phyloP scores from a whole-genome alignment of 2,329 filamentous ascomycete genomes.

The Purpureocillium lavendulum region DNA sequence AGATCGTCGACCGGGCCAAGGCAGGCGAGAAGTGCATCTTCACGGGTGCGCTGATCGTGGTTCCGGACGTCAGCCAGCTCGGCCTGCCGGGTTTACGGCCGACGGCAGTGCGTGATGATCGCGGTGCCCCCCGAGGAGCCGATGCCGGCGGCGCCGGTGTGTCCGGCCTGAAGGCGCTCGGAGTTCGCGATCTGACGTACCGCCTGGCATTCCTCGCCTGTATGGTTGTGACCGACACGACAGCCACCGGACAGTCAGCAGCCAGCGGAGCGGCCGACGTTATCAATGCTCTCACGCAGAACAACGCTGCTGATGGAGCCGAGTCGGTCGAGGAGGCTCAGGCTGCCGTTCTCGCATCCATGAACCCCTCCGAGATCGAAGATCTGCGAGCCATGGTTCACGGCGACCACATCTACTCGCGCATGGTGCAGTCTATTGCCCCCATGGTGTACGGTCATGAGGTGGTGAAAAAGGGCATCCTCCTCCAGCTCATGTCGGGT shows the following conservation, averaged over 20 bases:
- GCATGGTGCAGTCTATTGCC: slow-evolving; percentile 86
- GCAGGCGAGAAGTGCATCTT: slow-evolving; percentile 98
- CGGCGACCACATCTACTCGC: slow-evolving; percentile 87
- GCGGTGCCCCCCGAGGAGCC: slow-evolving; percentile 60
- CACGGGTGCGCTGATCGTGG: slow-evolving; percentile 90
- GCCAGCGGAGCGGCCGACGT: slow-evolving; percentile 64
- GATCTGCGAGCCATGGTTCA: slow-evolving; percentile 92
- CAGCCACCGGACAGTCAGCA: slow-evolving; percentile 66
- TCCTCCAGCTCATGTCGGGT: slow-evolving; percentile 93
- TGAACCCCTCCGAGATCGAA: slow-evolving; percentile 81
- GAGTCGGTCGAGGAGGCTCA: slow-evolving; percentile 79
- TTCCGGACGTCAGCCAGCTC: slow-evolving; percentile 93
- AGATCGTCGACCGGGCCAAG: slow-evolving; percentile 96
- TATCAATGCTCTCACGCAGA: slow-evolving; percentile 64
- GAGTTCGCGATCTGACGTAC: slow-evolving; percentile 92
- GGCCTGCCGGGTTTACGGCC: slow-evolving; percentile 79
- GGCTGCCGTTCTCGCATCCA: slow-evolving; percentile 74
- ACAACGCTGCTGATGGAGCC: slow-evolving; percentile 54
- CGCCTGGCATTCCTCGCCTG: slow-evolving; percentile 93
- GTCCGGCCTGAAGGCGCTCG: slow-evolving; percentile 80
- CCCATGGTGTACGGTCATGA: slow-evolving; percentile 97
- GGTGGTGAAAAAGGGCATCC: slow-evolving; percentile 92
- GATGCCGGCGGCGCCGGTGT: slow-evolving; percentile 82
- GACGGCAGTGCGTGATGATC: slow-evolving; percentile 76
- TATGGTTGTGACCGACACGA: slow-evolving; percentile 88